phyloP scores from a whole-genome alignment of 2,329 filamentous ascomycete species.

The Bipolaris oryzae region DNA sequence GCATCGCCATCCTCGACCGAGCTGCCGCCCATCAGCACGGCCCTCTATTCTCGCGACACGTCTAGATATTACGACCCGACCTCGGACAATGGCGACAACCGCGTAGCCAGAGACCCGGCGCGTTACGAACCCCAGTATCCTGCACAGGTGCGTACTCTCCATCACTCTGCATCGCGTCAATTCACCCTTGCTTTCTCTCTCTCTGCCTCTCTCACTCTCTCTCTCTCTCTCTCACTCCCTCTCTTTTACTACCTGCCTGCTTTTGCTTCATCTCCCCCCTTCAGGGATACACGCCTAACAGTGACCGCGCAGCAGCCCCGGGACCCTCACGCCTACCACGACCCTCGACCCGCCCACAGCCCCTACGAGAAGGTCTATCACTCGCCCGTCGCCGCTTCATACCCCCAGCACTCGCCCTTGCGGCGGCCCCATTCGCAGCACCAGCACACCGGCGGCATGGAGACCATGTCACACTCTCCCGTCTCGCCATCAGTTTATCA shows the following conservation, averaged over 20 bases:
- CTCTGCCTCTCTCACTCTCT: not conserved
- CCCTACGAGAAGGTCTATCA: slow-evolving; percentile 49
- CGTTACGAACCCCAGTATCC: slow-evolving; percentile 44
- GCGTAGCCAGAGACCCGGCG: slow-evolving; percentile 38
- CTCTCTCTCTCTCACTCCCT: not conserved
- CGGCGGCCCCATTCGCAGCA: slow-evolving; percentile 48
- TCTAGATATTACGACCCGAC: slow-evolving; percentile 59
- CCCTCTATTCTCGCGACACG: slow-evolving; percentile 49
- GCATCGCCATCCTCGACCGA: slow-evolving; percentile 46
- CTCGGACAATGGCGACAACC: slow-evolving; percentile 51
- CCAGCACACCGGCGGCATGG: slow-evolving; percentile 39
- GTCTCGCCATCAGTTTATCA: slow-evolving; percentile 47
- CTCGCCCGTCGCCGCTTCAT: slow-evolving; percentile 42
- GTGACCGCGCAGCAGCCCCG: slow-evolving; percentile 31
- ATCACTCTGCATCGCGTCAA: slow-evolving; percentile 5
- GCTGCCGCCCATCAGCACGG: slow-evolving; percentile 49
- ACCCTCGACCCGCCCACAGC: slow-evolving; percentile 40
- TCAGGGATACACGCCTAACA: slow-evolving; percentile 30
- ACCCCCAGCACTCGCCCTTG: slow-evolving; percentile 45
- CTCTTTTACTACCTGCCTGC: not conserved
- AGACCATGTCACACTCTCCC: slow-evolving; percentile 48
- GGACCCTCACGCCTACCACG: slow-evolving; percentile 44
- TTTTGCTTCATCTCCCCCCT: not conserved
- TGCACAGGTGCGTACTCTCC: slow-evolving; percentile 35
- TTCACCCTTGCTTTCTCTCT: slow-evolving; percentile 1